Evolutionary conservation across 352 stramenopile species (phyloP).

Genomic region (Globisporangium apiculatum): DNA sequence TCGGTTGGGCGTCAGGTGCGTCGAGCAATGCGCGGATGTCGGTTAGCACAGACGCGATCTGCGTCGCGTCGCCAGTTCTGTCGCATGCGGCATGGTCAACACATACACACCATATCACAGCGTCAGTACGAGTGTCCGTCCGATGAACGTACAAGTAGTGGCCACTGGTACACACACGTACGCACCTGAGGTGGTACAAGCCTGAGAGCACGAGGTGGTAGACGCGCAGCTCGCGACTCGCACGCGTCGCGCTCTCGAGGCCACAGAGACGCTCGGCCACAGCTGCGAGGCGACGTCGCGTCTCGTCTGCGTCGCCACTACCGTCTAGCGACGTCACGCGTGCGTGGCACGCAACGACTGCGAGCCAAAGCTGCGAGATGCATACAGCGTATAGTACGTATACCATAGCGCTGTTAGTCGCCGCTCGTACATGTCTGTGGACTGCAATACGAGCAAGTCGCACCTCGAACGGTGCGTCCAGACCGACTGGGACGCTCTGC

Average conservation of each 20-base stretch:
- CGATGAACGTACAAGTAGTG: too few relatives aligned
- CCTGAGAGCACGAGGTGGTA: constrained; percentile 56
- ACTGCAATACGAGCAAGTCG: neutral
- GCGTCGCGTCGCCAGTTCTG: constrained; percentile 38
- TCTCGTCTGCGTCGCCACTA: constrained; percentile 16
- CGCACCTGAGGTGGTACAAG: constrained; percentile 50
- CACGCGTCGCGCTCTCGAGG: constrained; percentile 13
- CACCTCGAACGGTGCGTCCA: constrained; percentile 53
- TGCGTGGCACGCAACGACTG: constrained; percentile 53
- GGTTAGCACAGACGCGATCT: constrained; percentile 32
- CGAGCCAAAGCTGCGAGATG: constrained; percentile 43
- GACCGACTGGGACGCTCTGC: constrained; percentile 28
- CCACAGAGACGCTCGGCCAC: constrained; percentile 30
- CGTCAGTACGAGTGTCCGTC: too few relatives aligned
- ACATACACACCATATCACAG: neutral
- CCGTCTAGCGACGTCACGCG: constrained; percentile 35
- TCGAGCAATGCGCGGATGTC: constrained; percentile 24
- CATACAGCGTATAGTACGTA: too few relatives aligned
- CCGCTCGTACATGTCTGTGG: too few relatives aligned
- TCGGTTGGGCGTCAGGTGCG: constrained; percentile 3
- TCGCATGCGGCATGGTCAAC: neutral
- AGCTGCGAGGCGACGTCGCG: constrained; percentile 29
- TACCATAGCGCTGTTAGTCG: too few relatives aligned
- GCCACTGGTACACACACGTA: neutral
- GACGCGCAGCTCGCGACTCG: constrained; percentile 29